Conservation (phyloP, 2,329 filamentous ascomycete genomes). For the Beauveria medogensis region DNA sequence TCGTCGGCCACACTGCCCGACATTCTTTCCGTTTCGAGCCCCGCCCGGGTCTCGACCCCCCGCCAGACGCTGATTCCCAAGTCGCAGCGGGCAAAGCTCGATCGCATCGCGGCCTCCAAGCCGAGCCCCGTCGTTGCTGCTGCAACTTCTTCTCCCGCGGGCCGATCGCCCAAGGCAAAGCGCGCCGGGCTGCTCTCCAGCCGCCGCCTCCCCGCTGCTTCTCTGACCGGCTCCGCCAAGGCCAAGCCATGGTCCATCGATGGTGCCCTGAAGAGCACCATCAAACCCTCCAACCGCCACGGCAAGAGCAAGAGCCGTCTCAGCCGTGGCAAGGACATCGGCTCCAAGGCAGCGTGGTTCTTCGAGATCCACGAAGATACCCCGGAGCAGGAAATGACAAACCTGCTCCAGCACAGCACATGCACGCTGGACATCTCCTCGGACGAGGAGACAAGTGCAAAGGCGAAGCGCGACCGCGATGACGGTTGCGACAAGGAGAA, state of each 20-base stretch:
- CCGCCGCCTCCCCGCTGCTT: constrained; percentile 58
- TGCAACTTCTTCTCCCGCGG: constrained; percentile 53
- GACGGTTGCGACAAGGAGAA: constrained; percentile 84
- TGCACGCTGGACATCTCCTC: constrained; percentile 81
- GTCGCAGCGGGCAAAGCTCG: constrained; percentile 40
- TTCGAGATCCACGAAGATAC: constrained; percentile 95
- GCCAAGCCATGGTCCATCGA: constrained; percentile 71
- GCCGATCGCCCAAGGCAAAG: constrained; percentile 67
- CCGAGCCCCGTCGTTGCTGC: constrained; percentile 40
- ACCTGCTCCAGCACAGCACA: constrained; percentile 85
- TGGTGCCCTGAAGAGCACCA: constrained; percentile 70
- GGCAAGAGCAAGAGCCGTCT: constrained; percentile 15
- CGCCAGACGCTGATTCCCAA: constrained; percentile 44
- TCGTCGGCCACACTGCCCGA: constrained; percentile 15
- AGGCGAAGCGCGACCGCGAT: constrained; percentile 41
- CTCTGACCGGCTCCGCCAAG: constrained; percentile 41
- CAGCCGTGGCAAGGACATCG: constrained; percentile 27
- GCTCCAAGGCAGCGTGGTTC: constrained; percentile 64
- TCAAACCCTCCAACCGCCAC: constrained; percentile 46
- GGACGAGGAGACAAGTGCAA: constrained; percentile 65
- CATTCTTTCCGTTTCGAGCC: constrained; percentile 23
- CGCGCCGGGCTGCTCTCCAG: constrained; percentile 59
- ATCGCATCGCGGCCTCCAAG: constrained; percentile 33
- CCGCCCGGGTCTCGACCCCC: constrained; percentile 26
- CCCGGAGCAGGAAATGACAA: constrained; percentile 82